These are phyloP conservation scores for Ephemerocybe angulata DNA, from an alignment of 768 basidiomycete genomes.

Conservation along the genomic window DNA sequence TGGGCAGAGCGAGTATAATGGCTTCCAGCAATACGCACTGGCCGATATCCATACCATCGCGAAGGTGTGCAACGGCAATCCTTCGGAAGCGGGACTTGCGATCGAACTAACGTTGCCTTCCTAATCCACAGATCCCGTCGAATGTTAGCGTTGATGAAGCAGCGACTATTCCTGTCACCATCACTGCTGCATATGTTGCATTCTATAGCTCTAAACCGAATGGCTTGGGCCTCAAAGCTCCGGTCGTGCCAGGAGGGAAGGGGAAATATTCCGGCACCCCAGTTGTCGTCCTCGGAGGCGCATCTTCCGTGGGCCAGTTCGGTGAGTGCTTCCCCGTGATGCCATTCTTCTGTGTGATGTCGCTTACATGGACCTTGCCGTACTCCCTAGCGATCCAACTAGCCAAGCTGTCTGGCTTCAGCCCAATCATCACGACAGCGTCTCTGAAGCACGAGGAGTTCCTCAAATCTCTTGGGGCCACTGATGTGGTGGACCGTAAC, in stretches of 20 bases:
- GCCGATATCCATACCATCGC: slow-evolving; percentile 32
- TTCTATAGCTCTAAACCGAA: slow-evolving; percentile 26
- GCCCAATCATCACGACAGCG: slow-evolving; percentile 38
- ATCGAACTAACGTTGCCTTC: slow-evolving; percentile 28
- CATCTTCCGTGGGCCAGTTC: slow-evolving; percentile 26
- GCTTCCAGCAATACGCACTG: slow-evolving; percentile 40
- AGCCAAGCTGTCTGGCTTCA: slow-evolving; percentile 35
- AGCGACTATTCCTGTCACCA: slow-evolving; percentile 36
- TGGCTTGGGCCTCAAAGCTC: slow-evolving; percentile 23
- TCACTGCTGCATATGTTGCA: slow-evolving; percentile 35
- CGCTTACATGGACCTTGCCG: no score
- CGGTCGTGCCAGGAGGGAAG: slow-evolving; percentile 19
- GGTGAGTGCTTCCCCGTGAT: slow-evolving; percentile 10
- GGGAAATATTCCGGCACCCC: slow-evolving; percentile 29
- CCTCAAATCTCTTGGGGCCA: slow-evolving; percentile 40
- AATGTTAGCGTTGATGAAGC: slow-evolving; percentile 38
- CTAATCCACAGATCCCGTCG: slow-evolving; percentile 31
- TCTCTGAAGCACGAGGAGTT: slow-evolving; percentile 25
- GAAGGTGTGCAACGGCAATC: slow-evolving; percentile 35
- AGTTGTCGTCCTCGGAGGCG: slow-evolving; percentile 27
- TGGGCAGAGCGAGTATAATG: slow-evolving; percentile 31
- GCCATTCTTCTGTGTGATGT: no score
- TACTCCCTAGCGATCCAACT: slow-evolving; percentile 31
- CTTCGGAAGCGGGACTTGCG: neutral
- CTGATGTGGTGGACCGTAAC: slow-evolving; percentile 34